Evolutionary conservation across 352 stramenopile species (phyloP), one percentile per base, ranked within the genome.

Genomic region (Globisporangium recalcitrans): DNA sequence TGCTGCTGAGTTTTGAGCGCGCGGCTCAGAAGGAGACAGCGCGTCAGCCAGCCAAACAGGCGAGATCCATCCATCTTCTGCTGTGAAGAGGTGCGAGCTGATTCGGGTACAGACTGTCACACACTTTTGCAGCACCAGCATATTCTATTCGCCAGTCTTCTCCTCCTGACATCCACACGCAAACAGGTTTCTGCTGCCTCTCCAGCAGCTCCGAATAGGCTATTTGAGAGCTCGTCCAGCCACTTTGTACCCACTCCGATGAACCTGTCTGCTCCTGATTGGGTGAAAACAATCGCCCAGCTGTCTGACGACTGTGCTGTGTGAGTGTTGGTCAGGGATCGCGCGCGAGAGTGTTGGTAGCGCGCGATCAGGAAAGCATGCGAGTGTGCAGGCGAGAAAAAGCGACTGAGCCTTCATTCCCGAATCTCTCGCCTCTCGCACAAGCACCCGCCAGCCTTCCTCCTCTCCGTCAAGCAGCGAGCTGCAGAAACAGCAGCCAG

Each of bases 171-270:
- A 16, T 14, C 47, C 22, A 46, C 10, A 3, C 14, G 32, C 19
- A 53, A 21, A n/a, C 13, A 19, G 5, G 11, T 47, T 32, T 47
- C 40, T 58, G 6, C n/a, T n/a, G n/a, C 21, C 24, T 27, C 16
- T n/a, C 14, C 11, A 60, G 4, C 8, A 48, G 22, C 24, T 59
- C 2, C 21, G 3, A 59, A 59, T 22, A 61, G 27, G 55, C 55
- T 61, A 27, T 61, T 53, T 21, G 40, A 16, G 4, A 19, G 31
- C 0, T 22, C 21, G 0, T 3, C 52, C 52, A 58, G 27, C 52
- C 24, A 61, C 24, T 34, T 9, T 61, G 55, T 61, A 61, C 55
- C 55, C 55, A 61, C 55, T 61, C 55, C 36, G 16, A 61, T 16
- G 8, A 27, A 14, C 26, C 24, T 61, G 55, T 46, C 42, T 1